These are phyloP conservation scores for Rhododendron griersonianum DNA, from an alignment of 148 eudicot genomes.

Conservation along the genomic window DNA sequence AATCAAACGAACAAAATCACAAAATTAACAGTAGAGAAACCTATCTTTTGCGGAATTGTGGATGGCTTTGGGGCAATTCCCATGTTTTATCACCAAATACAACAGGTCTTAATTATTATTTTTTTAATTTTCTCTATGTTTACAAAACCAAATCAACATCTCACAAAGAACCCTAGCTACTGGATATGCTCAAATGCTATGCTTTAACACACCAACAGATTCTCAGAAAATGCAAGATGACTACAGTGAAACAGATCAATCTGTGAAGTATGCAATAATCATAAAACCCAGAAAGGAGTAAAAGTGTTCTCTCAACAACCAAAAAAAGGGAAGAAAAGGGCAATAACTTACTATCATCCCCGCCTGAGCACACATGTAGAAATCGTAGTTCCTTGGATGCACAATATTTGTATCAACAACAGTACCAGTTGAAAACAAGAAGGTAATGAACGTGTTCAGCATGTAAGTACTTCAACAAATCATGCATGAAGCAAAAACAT, in stretches of 20 bases:
- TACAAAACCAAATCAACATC: background rate
- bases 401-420: constrained; percentile 83
- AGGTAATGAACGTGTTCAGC: background rate
- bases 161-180: background rate
- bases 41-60: background rate
- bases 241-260: constrained; percentile 1
- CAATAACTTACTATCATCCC: constrained; percentile 67
- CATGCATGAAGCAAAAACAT: background rate
- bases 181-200: background rate
- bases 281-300: constrained; percentile 7
- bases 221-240: background rate
- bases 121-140: background rate
- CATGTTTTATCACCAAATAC: background rate
- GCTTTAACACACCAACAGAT: background rate
- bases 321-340: background rate
- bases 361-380: constrained; percentile 89
- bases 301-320: background rate
- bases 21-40: background rate
- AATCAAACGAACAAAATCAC: background rate
- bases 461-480: background rate
- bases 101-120: background rate
- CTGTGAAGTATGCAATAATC: background rate
- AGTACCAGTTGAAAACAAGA: constrained; percentile 50
- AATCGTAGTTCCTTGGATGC: constrained; percentile 86
- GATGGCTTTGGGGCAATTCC: background rate